These are phyloP conservation scores for Pterocarpus santalinus DNA, from an alignment of 306 rosid genomes.

Conservation along the genomic window DNA sequence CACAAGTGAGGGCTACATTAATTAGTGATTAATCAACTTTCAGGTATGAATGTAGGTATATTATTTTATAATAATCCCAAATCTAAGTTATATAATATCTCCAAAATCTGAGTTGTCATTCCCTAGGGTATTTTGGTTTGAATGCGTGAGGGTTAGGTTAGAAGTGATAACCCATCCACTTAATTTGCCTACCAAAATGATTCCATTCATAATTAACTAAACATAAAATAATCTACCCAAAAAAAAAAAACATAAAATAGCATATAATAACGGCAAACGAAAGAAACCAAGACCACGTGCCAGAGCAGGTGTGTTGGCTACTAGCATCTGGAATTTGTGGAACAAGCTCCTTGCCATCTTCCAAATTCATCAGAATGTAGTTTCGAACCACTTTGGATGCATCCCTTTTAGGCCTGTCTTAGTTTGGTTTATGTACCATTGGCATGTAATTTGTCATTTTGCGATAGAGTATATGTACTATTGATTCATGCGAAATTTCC, in stretches of 20 bases:
- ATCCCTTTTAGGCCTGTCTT: constrained; percentile 15
- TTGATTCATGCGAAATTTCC: constrained; percentile 8
- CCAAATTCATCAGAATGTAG: constrained; percentile 26
- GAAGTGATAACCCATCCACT: constrained; percentile 40
- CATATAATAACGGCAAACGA: constrained; percentile 30
- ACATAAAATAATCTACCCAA: too few species aligned
- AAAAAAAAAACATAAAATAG: not conserved
- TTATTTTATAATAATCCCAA: not conserved
- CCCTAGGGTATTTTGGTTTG: constrained; percentile 43
- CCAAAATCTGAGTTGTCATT: constrained; percentile 35
- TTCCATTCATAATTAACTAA: constrained; percentile 22
- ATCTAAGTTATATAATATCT: constrained; percentile 1
- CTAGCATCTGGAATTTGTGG: constrained; percentile 41
- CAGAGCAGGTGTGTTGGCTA: constrained; percentile 43
- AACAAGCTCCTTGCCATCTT: constrained; percentile 34
- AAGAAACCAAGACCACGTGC: constrained; percentile 50
- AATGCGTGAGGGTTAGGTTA: constrained; percentile 38
- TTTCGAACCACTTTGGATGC: constrained; percentile 13
- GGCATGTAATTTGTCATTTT: constrained; percentile 38
- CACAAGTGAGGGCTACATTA: not conserved
- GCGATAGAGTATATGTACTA: not conserved
- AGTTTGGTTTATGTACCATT: constrained; percentile 26
- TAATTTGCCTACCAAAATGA: constrained; percentile 37
- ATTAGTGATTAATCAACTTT: not conserved
- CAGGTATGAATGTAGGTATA: constrained; percentile 1